Conservation (phyloP, 2,329 filamentous ascomycete genomes). For the Colletotrichum spaethianum region DNA sequence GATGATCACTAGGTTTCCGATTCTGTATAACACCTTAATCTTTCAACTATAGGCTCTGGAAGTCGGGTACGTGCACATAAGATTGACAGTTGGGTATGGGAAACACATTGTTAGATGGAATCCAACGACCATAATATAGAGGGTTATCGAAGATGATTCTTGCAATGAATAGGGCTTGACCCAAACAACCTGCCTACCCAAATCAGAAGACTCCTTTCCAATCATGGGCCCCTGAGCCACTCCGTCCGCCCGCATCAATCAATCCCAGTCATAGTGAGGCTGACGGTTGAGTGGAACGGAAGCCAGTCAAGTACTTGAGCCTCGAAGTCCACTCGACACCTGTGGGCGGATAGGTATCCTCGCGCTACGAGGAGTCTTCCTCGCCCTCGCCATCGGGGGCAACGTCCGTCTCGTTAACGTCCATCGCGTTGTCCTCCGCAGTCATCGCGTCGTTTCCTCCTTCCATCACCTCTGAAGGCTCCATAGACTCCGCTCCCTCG, state of each 20-base stretch:
- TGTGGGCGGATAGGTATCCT: not conserved
- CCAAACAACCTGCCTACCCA: not conserved
- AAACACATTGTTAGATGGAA: not conserved
- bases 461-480: not conserved
- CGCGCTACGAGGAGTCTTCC: not conserved
- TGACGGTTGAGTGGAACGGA: not conserved
- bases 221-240: not conserved
- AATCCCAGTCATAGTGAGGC: not conserved
- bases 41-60: not conserved
- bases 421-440: not conserved
- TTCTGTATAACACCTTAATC: slow-evolving; percentile 17
- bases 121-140: not conserved
- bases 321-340: not conserved
- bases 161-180: not conserved
- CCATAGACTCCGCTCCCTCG: not conserved
- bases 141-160: not conserved
- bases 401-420: not conserved
- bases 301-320: not conserved
- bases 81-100: slow-evolving; percentile 14
- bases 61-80: slow-evolving; percentile 13
- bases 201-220: too few relatives aligned
- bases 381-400: not conserved
- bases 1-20: slow-evolving; percentile 14
- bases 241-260: not conserved
- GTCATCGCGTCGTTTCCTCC: not conserved